A percentile compares a stretch with the other conserved stretches of the same genome.
Evolutionary conservation across 805 yeast genomes (phyloP).

Genomic region (Starmerella lactis-condensi): DNA sequence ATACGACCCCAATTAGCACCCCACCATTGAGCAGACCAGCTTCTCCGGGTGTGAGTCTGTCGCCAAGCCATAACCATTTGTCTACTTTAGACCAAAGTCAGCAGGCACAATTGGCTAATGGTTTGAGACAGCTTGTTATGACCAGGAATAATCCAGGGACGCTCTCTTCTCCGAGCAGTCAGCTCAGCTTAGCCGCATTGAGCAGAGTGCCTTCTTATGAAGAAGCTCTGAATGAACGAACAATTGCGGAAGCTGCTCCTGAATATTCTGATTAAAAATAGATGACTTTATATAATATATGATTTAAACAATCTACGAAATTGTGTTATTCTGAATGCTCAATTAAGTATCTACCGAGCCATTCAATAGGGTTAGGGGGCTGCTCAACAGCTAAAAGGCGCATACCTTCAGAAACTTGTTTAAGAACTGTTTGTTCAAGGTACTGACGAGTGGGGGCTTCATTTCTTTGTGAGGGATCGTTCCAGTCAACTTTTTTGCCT

Average conservation of each 20-base stretch:
- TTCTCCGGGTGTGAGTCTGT: constrained; percentile 2
- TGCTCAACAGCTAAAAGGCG: not conserved
- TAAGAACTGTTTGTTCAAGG: not conserved
- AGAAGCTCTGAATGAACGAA: constrained; percentile 42
- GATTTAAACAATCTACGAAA: too few species aligned
- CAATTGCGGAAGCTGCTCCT: constrained; percentile 46
- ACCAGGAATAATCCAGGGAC: constrained; percentile 17
- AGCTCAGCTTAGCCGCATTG: constrained; percentile 26
- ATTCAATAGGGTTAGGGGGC: constrained; percentile 1
- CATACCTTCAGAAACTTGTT: constrained; percentile 1
- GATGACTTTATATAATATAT: too few species aligned
- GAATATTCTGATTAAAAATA: constrained; percentile 32
- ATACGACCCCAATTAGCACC: constrained; percentile 26
- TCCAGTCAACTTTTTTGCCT: constrained; percentile 2
- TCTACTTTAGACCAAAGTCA: constrained; percentile 20
- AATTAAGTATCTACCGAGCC: not conserved
- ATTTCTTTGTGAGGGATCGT: not conserved
- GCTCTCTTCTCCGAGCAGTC: constrained; percentile 26
- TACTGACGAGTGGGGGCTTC: not conserved
- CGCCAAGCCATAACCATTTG: constrained; percentile 16
- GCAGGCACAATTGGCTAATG: constrained; percentile 25
- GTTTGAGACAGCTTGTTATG: constrained; percentile 24
- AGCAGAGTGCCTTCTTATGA: constrained; percentile 71
- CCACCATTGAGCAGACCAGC: constrained; percentile 17
- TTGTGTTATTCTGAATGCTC: not conserved